phyloP scores from a whole-genome alignment of 441 rosid genomes.

The Daphne laureola region DNA sequence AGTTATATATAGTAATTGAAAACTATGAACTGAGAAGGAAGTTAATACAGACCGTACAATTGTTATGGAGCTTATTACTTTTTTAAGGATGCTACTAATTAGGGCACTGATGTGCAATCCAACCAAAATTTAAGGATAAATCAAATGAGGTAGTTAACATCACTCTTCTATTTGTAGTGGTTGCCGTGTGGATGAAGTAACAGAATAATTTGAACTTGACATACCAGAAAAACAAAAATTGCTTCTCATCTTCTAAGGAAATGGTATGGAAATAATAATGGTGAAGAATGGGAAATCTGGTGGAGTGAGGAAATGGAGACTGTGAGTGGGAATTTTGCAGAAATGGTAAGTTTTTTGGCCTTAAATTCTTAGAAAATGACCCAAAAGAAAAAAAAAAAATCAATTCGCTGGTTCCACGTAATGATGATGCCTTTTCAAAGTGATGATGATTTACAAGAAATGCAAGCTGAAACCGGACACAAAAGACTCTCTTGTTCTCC shows the following conservation, averaged over 20 bases:
- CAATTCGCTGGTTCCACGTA: conserved; percentile 22
- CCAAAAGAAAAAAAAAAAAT: not conserved
- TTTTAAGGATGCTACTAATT: no score
- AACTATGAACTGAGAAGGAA: no score
- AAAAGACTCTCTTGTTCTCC: conserved; percentile 5
- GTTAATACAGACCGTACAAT: no score
- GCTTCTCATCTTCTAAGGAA: conserved; percentile 8
- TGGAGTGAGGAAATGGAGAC: conserved; percentile 10
- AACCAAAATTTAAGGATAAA: conserved; percentile 3
- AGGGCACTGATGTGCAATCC: no score
- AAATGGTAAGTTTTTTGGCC: conserved; percentile 14
- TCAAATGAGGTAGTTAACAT: conserved; percentile 9
- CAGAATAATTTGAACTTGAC: not conserved
- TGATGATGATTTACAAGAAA: conserved; percentile 27
- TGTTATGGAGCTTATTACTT: no score
- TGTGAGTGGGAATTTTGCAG: conserved; percentile 17
- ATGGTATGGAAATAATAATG: conserved; percentile 11
- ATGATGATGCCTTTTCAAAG: conserved; percentile 36
- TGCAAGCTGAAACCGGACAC: conserved; percentile 13
- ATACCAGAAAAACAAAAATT: no score
- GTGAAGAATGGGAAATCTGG: conserved; percentile 3
- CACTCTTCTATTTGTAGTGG: conserved; percentile 10
- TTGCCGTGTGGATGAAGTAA: conserved; percentile 19
- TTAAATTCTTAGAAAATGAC: conserved; percentile 17
- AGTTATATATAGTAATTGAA: no score